Conservation (phyloP, 139 green algal genomes). For the Chlamydomonas sp. region DNA sequence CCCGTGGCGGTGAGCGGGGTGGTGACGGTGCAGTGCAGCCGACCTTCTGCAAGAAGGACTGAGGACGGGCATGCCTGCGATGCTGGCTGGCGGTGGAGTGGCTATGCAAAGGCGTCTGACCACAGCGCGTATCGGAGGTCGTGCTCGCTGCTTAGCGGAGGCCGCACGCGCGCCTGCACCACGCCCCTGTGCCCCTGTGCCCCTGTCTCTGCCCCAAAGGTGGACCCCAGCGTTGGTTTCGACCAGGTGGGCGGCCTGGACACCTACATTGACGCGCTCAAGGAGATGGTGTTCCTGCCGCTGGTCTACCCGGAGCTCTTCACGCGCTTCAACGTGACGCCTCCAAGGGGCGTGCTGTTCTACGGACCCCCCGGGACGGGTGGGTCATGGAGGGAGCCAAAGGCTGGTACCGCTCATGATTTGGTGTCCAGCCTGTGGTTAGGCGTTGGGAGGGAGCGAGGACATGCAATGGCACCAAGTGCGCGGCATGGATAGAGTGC, state of each 20-base stretch:
- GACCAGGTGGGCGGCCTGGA: constrained; percentile 90
- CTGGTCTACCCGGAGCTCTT: constrained; percentile 97
- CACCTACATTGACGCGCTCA: constrained; percentile 87
- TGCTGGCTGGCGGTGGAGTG: too few species aligned
- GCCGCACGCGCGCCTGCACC: not conserved
- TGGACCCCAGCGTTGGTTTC: constrained; percentile 91
- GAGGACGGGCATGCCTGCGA: not conserved
- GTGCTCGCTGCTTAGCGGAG: not conserved
- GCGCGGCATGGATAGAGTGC: too few species aligned
- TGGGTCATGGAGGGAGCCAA: not conserved
- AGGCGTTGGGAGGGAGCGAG: too few species aligned
- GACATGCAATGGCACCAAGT: too few species aligned
- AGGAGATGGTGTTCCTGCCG: constrained; percentile 98
- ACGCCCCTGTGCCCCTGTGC: not conserved
- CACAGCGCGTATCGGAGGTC: too few species aligned
- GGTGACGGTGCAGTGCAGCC: too few species aligned
- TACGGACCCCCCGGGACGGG: constrained; percentile 92
- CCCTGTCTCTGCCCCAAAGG: constrained; percentile 42
- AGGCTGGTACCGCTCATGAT: too few species aligned
- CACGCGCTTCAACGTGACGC: constrained; percentile 84
- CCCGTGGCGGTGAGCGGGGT: constrained; percentile 58
- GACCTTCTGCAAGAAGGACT: not conserved
- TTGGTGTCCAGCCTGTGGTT: too few species aligned
- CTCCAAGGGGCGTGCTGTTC: constrained; percentile 92
- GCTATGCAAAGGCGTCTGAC: too few species aligned